These are phyloP conservation scores for Candida krabiensis DNA, from an alignment of 805 yeast genomes.

Conservation along the genomic window DNA sequence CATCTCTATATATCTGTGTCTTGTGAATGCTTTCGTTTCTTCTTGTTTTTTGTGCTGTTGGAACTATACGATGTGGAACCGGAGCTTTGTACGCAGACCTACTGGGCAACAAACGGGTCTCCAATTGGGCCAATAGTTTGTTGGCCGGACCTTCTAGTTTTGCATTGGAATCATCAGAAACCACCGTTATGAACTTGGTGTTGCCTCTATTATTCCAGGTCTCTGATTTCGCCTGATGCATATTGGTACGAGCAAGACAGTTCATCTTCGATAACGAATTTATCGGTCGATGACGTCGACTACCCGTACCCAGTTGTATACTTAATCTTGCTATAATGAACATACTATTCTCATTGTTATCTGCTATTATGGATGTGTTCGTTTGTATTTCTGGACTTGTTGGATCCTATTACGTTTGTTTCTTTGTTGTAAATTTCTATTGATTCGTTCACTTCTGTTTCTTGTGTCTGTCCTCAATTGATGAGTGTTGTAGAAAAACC, in stretches of 20 bases:
- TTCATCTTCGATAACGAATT: background rate
- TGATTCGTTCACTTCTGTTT: too few species aligned
- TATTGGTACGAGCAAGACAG: background rate
- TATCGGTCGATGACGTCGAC: constrained; percentile 1
- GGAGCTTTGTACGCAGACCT: too few species aligned
- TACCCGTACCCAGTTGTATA: constrained; percentile 1
- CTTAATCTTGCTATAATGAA: constrained; percentile 7
- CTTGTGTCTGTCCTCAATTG: too few species aligned
- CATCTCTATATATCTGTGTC: too few species aligned
- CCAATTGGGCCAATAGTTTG: background rate
- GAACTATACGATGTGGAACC: too few species aligned
- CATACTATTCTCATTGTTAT: constrained; percentile 8
- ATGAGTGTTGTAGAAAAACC: too few species aligned
- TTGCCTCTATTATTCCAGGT: background rate
- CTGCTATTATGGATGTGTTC: too few species aligned
- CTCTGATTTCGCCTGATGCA: background rate
- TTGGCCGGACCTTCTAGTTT: background rate
- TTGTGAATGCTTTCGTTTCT: too few species aligned
- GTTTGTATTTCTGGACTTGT: too few species aligned
- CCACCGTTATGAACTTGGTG: background rate
- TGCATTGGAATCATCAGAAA: background rate
- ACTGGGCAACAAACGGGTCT: background rate
- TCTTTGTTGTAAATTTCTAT: background rate
- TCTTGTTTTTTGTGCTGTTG: too few species aligned
- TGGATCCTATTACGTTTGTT: background rate